These are phyloP conservation scores for Collariella sp. DNA, from an alignment of 495 filamentous ascomycete genomes.

Conservation along the genomic window DNA sequence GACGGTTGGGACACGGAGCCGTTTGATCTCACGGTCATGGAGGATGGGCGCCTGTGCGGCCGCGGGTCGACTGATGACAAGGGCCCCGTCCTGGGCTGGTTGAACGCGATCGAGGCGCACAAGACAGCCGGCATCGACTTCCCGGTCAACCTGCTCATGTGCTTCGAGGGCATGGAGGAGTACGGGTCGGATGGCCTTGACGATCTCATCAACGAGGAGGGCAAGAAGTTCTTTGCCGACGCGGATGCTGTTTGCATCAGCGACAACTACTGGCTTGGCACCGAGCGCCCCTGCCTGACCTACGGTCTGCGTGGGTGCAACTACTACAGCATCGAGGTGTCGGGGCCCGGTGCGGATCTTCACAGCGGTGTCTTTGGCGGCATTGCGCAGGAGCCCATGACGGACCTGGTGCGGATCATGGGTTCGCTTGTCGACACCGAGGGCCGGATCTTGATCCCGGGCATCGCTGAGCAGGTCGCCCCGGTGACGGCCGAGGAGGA, in stretches of 20 bases:
- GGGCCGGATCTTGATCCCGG: constrained; percentile 83
- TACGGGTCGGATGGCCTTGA: constrained; percentile 96
- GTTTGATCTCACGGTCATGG: constrained; percentile 80
- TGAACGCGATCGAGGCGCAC: constrained; percentile 97
- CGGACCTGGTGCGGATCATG: constrained; percentile 76
- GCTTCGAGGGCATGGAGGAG: constrained; percentile 99
- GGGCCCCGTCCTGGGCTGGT: constrained; percentile 93
- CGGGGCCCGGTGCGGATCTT: constrained; percentile 84
- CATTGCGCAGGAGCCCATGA: constrained; percentile 96
- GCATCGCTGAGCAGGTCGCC: constrained; percentile 83
- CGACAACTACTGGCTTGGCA: constrained; percentile 99
- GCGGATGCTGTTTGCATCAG: constrained; percentile 96
- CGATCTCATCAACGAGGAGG: constrained; percentile 83
- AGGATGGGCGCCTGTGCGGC: constrained; percentile 89
- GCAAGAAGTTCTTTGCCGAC: constrained; percentile 85
- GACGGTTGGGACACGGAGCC: constrained; percentile 97
- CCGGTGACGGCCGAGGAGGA: constrained; percentile 82
- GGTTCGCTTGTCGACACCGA: constrained; percentile 75
- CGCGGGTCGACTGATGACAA: constrained; percentile 97
- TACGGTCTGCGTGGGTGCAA: constrained; percentile 97
- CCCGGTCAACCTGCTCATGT: constrained; percentile 97
- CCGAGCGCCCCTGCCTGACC: constrained; percentile 93
- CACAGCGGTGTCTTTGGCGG: constrained; percentile 96
- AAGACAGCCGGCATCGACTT: constrained; percentile 87
- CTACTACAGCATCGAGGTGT: constrained; percentile 85